Evolutionary conservation across 345 rosid genomes (phyloP), one percentile per base, ranked within the genome.

Genomic region (Lepidium africanum): DNA sequence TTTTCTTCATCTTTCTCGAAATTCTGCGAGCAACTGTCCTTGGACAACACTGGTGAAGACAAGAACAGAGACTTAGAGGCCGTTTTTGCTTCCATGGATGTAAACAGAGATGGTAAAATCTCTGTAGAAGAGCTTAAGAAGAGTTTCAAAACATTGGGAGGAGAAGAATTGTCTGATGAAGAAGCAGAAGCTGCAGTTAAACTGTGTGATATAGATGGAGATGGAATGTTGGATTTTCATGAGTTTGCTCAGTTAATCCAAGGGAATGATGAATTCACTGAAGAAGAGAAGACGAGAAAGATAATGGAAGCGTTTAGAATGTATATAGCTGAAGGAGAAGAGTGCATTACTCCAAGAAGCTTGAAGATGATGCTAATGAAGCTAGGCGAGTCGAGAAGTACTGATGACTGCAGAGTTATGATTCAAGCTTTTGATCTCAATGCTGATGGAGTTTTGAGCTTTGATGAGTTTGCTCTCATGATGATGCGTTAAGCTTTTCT

Each of bases 381-480:
- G 43, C 66, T 87, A 7, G 91, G 96, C 1, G 82, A 81, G 73
- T 62, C 70, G 1, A 81, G 72, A 59, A 77, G 85, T 5, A 52
- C 79, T 6, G 77, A 82, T 12, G 91, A 87, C 38, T 87, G 93
- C 50, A 58, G 49, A 67, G 71, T 79, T 13, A 89, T 89, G 87
- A 87, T 89, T 53, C 30, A 74, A 15, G 73, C 78, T 47, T 87
- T 84, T 66, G 93, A 89, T 77, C 83, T 87, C 6, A 79, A 89
- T 25, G 86, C 85, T 9, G 90, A 87, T 53, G 96, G 91, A 4
- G 87, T 85, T 25, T 82, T 87, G 43, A 78, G 75, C 79, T 89
- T 87, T 72, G 80, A 82, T 48, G 96, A 89, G 78, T 89, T 89
- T 74, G 56, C 81, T 1, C 49, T 76, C 50, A 89, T 87, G 96